Percentiles rank a stretch among this genome's conserved stretches.
Evolutionary conservation across 106 monocot species (phyloP).

Genomic region (Phalaenopsis equestris): DNA sequence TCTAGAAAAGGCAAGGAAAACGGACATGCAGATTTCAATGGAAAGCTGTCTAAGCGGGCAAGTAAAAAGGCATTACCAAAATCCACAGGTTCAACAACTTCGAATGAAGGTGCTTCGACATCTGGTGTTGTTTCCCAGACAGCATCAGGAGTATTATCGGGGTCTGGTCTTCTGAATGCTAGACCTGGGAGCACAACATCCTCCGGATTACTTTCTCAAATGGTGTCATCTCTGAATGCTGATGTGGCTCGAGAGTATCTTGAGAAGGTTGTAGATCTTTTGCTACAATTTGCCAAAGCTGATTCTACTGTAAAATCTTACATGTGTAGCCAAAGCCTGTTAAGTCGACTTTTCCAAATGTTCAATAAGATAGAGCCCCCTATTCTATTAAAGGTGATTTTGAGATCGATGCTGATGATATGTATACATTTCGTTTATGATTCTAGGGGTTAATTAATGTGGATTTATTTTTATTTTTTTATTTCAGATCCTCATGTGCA

Average conservation of each 20-base stretch:
- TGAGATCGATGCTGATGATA: not conserved
- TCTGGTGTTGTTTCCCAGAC: conserved; percentile 61
- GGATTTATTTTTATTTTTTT: not conserved
- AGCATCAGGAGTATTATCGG: conserved; percentile 58
- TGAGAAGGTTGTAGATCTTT: conserved; percentile 47
- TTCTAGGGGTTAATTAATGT: not conserved
- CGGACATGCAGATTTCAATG: conserved; percentile 25
- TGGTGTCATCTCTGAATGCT: conserved; percentile 50
- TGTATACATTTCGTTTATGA: not conserved
- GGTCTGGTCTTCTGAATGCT: conserved; percentile 68
- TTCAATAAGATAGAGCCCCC: conserved; percentile 70
- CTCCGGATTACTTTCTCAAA: conserved; percentile 61
- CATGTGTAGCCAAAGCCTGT: conserved; percentile 71
- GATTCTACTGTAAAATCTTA: conserved; percentile 55
- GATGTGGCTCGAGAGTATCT: conserved; percentile 79
- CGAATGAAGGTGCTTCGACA: conserved; percentile 48
- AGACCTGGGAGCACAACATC: conserved; percentile 67
- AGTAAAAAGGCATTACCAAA: conserved; percentile 25
- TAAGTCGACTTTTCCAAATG: conserved; percentile 69
- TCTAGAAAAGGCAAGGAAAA: conserved; percentile 52
- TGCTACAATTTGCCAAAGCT: conserved; percentile 45
- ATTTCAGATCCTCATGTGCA: conserved; percentile 43
- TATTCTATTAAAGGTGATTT: conserved; percentile 51
- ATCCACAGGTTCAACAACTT: conserved; percentile 7
- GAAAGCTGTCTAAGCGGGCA: conserved; percentile 21